Conservation (phyloP, 2,329 filamentous ascomycete species). For the Aureobasidium sp. region DNA sequence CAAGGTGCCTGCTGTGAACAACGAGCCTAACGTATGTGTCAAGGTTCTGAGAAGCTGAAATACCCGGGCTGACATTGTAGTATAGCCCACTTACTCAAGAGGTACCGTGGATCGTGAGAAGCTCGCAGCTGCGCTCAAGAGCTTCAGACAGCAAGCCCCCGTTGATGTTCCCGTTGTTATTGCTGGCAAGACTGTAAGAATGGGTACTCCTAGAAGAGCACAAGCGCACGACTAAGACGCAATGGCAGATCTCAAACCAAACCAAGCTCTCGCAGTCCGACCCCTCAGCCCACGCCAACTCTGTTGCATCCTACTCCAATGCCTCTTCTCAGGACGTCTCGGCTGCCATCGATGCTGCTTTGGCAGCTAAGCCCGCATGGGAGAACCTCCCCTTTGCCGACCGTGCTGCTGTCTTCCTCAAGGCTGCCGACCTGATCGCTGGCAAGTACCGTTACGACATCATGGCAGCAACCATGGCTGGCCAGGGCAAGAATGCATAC, state of each 20-base stretch:
- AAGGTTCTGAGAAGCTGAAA: neutral
- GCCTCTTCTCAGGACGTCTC: conserved; percentile 70
- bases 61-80: neutral
- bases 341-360: conserved; percentile 72
- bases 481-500: conserved; percentile 97
- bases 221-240: neutral
- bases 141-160: conserved; percentile 60
- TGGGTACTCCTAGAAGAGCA: too few species aligned
- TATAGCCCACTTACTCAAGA: conserved; percentile 80
- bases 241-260: conserved; percentile 32
- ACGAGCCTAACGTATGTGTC: conserved; percentile 83
- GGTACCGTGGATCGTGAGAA: conserved; percentile 71
- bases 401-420: conserved; percentile 87
- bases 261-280: conserved; percentile 72
- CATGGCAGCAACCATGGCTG: conserved; percentile 92
- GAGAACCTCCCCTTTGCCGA: conserved; percentile 82
- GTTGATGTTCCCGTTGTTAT: conserved; percentile 77
- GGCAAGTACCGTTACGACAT: conserved; percentile 95
- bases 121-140: conserved; percentile 66
- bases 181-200: conserved; percentile 66
- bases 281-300: conserved; percentile 69
- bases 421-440: conserved; percentile 84
- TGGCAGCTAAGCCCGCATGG: conserved; percentile 82
- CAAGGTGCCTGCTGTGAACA: conserved; percentile 77
- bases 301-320: conserved; percentile 77